phyloP scores from a whole-genome alignment of 306 rosid genomes.

The Prosopis cineraria region DNA sequence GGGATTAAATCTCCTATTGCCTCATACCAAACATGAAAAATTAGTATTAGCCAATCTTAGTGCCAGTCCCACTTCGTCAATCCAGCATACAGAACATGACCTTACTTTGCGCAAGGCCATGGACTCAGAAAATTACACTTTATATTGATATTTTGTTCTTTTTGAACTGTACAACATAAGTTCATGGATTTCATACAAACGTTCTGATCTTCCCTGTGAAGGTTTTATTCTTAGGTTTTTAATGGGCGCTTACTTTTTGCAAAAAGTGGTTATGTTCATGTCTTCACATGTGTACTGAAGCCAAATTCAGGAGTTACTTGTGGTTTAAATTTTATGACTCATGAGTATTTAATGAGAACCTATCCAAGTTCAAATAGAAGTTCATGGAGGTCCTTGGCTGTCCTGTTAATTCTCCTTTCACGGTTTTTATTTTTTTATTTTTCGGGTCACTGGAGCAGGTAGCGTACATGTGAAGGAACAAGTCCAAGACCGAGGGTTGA shows the following conservation, averaged over 20 bases:
- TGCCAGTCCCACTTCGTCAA: too few species aligned
- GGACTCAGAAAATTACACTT: too few species aligned
- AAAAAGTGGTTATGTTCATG: neutral
- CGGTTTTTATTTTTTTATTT: neutral
- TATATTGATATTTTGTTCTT: neutral
- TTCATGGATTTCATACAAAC: neutral
- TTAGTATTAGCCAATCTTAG: too few species aligned
- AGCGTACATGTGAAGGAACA: neutral
- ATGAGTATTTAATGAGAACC: neutral
- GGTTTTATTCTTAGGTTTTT: neutral
- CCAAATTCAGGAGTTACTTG: neutral
- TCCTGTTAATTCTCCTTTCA: neutral
- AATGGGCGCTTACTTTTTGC: neutral
- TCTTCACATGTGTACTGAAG: conserved; percentile 19
- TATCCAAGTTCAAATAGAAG: conserved; percentile 21
- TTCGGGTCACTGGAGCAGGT: neutral
- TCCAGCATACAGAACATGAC: too few species aligned
- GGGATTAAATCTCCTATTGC: too few species aligned
- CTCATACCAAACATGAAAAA: too few species aligned
- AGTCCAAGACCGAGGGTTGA: neutral
- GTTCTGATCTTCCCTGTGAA: neutral
- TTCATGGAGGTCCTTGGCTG: neutral
- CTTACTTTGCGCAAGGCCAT: neutral
- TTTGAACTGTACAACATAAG: neutral
- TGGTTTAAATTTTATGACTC: conserved; percentile 26